Conservation (phyloP, 2,329 filamentous ascomycete genomes). For the Aspergillus intermedius region DNA sequence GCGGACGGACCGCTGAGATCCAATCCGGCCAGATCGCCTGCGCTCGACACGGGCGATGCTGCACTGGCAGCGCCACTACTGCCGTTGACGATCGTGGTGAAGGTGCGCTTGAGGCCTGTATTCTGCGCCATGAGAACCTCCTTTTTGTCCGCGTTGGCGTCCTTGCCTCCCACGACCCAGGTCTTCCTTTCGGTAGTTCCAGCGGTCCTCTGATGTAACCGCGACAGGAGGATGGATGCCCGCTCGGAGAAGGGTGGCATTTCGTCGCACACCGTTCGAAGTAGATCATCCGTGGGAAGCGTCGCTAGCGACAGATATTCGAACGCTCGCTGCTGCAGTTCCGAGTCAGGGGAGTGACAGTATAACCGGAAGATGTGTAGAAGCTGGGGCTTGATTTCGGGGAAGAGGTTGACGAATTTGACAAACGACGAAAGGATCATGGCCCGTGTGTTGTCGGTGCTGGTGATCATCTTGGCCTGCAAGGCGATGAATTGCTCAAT, state of each 20-base stretch:
- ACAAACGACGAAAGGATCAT: conserved; percentile 94
- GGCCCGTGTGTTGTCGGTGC: conserved; percentile 80
- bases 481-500: conserved; percentile 95
- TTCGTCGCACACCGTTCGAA: conserved; percentile 92
- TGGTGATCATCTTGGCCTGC: conserved; percentile 80
- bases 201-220: conserved; percentile 89
- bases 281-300: conserved; percentile 79
- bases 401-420: conserved; percentile 97
- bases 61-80: conserved; percentile 30
- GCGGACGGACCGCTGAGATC: conserved; percentile 61
- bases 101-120: conserved; percentile 76
- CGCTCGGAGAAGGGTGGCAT: conserved; percentile 98
- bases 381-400: conserved; percentile 94
- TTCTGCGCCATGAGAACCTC: conserved; percentile 77
- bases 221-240: conserved; percentile 81
- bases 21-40: conserved; percentile 69
- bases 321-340: conserved; percentile 91
- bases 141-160: conserved; percentile 74
- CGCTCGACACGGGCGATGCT: conserved; percentile 35
- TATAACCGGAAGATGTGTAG: conserved; percentile 85
- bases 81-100: conserved; percentile 54
- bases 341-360: conserved; percentile 89
- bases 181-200: conserved; percentile 91
- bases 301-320: conserved; percentile 85
- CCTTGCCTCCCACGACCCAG: conserved; percentile 96